A percentile compares a stretch with the other conserved stretches of the same genome.
phyloP scores from a whole-genome alignment of 1,284 basidiomycete species.

The Phlebopus sp. region DNA sequence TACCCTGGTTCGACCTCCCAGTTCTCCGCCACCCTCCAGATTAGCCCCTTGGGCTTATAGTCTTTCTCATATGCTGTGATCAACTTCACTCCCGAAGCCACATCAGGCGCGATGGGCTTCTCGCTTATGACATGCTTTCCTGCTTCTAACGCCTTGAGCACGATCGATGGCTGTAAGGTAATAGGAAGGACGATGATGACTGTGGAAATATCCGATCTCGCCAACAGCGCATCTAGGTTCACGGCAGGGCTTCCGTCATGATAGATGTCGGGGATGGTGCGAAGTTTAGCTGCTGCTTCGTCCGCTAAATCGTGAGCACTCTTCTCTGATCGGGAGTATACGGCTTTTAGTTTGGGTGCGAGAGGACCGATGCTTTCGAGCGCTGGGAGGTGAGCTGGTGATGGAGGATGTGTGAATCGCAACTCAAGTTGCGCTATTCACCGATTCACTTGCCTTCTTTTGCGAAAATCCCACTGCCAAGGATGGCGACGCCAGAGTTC shows the following conservation, averaged over 20 bases:
- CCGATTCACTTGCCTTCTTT: slow-evolving; percentile 52
- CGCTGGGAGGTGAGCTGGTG: slow-evolving; percentile 70
- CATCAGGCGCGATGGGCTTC: slow-evolving; percentile 80
- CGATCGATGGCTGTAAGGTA: slow-evolving; percentile 63
- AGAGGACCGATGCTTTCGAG: slow-evolving; percentile 49
- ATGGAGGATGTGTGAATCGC: slow-evolving; percentile 16
- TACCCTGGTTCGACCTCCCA: slow-evolving; percentile 68
- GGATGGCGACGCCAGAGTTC: slow-evolving; percentile 53
- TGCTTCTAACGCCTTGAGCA: slow-evolving; percentile 59
- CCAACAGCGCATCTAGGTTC: slow-evolving; percentile 65
- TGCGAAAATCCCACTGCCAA: slow-evolving; percentile 74
- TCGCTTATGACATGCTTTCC: slow-evolving; percentile 87
- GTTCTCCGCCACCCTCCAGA: slow-evolving; percentile 88
- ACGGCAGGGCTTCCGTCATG: slow-evolving; percentile 45
- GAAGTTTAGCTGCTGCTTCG: slow-evolving; percentile 40
- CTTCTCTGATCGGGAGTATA: slow-evolving; percentile 77
- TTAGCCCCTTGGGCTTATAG: slow-evolving; percentile 67
- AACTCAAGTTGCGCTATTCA: neutral
- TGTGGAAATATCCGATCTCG: slow-evolving; percentile 61
- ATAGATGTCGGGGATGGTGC: slow-evolving; percentile 48
- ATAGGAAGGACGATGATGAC: slow-evolving; percentile 82
- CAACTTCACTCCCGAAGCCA: slow-evolving; percentile 58
- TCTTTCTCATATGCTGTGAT: slow-evolving; percentile 63
- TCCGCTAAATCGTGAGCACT: slow-evolving; percentile 54
- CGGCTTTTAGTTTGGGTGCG: slow-evolving; percentile 53